Base-by-base conservation (phyloP, 148 eudicot genomes). In the Camellia japonica region DNA sequence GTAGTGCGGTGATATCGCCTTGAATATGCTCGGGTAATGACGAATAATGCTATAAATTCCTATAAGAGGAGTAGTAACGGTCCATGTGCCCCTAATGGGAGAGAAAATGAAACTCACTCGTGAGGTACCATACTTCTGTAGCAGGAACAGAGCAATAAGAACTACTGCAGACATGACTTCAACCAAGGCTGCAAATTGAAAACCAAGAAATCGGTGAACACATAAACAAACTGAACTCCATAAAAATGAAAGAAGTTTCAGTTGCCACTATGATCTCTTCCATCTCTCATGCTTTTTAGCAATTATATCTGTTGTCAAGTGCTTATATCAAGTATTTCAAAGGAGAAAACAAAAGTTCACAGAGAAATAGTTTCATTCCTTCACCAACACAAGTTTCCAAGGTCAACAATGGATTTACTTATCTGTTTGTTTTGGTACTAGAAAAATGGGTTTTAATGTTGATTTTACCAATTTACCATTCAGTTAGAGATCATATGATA, bases 101-200 rank as follows among this genome's bases (percentile, higher is more conserved):
- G 91, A 86, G 84, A 90, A 90, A n/a, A 89, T 84, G 84, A 90
- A 90, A 83, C 93, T 90, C 83, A 90, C 91, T 73, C 82, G 78
- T 64, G 91, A 89, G 69, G 93, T 90, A 20, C 93, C 93, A 83
- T 47, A 89, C 64, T 83, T 89, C 80, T 89, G 93, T 16, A 87
- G 82, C 71, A 89, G 84, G 83, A 90, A 90, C 80, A 90, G 83
- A 81, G 80, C 66, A 42, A 89, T 76, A 49, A 90, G 84, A 80
- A 87, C 81, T 18, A 84, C 51, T 19, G 89, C 93, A 0, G 93
- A 90, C 58, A 90, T 77, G 41, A 75, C 82, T 84, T 86, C 91
- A 14, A 90, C 89, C 80, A 74, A 54, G 64, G 88, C 92, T 90
- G 89, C 76, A 86, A 80, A 15, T 56, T 14, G 19, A 10, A 73